Conservation (phyloP, 345 rosid genomes). For the Fremontodendron californicum region DNA sequence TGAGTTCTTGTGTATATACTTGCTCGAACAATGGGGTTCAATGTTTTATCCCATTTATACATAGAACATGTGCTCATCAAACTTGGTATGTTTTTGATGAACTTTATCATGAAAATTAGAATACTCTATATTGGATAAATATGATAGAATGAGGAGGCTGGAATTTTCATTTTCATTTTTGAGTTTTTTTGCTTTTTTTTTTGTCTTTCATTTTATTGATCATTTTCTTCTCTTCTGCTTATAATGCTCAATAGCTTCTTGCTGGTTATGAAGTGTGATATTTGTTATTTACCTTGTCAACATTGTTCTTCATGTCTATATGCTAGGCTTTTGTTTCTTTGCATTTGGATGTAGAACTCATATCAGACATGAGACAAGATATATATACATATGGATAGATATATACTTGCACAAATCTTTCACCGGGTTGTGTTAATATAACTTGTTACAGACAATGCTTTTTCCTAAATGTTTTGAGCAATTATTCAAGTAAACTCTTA, state of each 20-base stretch:
- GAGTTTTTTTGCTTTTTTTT: too few relatives aligned
- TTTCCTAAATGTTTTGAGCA: not conserved
- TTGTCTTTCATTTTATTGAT: too few relatives aligned
- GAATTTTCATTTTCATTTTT: too few relatives aligned
- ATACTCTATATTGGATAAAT: too few relatives aligned
- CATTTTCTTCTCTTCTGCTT: not conserved
- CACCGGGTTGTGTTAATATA: not conserved
- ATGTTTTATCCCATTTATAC: conserved; percentile 9
- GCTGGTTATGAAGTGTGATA: not conserved
- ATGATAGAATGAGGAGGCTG: too few relatives aligned
- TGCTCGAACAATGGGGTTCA: conserved; percentile 1
- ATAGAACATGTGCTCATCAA: conserved; percentile 5
- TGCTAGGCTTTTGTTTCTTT: conserved; percentile 1
- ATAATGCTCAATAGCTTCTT: not conserved
- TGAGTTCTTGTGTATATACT: conserved; percentile 1
- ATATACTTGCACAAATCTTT: not conserved
- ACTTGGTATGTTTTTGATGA: not conserved
- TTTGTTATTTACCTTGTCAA: not conserved
- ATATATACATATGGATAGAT: not conserved
- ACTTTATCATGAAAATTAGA: too few relatives aligned
- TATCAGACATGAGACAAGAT: not conserved
- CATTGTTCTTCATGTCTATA: not conserved
- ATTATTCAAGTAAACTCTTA: not conserved
- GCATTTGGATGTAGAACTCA: not conserved
- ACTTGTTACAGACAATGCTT: not conserved